Evolutionary conservation across 108 stramenopile species (phyloP).

Genomic region (Conticribra weissflogii): DNA sequence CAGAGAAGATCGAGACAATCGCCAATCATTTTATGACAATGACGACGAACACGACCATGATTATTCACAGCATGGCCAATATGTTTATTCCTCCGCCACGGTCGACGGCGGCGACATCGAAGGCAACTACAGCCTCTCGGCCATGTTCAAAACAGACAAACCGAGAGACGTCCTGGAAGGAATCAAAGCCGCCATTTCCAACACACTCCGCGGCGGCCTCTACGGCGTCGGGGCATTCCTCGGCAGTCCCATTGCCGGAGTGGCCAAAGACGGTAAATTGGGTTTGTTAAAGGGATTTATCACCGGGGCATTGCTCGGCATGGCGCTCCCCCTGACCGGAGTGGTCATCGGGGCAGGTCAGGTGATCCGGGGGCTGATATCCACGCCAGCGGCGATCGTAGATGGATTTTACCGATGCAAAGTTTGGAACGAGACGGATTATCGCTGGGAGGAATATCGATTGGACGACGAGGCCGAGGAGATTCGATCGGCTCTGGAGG

Average conservation of each 20-base stretch:
- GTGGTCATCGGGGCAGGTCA: slow-evolving; percentile 21
- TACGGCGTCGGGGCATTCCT: slow-evolving; percentile 36
- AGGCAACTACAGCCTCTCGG: not conserved
- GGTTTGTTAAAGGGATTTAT: slow-evolving; percentile 21
- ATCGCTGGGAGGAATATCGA: slow-evolving; percentile 34
- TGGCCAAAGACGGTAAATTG: slow-evolving; percentile 6
- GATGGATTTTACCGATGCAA: slow-evolving; percentile 38
- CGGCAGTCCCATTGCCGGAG: slow-evolving; percentile 5
- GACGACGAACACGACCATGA: no score
- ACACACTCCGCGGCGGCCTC: slow-evolving; percentile 18
- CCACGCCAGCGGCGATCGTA: slow-evolving; percentile 25
- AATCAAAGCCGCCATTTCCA: slow-evolving; percentile 19
- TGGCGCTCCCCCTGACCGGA: slow-evolving; percentile 21
- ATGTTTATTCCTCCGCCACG: no score
- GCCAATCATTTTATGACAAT: no score
- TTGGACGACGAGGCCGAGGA: slow-evolving; percentile 35
- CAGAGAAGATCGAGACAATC: no score
- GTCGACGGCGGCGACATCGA: not conserved
- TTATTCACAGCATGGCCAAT: no score
- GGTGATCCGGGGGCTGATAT: slow-evolving; percentile 18
- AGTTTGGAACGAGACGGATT: slow-evolving; percentile 22
- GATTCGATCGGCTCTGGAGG: slow-evolving; percentile 18
- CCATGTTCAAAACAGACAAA: slow-evolving; percentile 19
- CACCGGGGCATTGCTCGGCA: slow-evolving; percentile 9
- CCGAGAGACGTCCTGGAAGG: slow-evolving; percentile 41